Percentiles rank a stretch among this genome's conserved stretches.
These are phyloP conservation scores for Ganoderma multipileum DNA, from an alignment of 1,284 basidiomycete genomes.

Conservation along the genomic window DNA sequence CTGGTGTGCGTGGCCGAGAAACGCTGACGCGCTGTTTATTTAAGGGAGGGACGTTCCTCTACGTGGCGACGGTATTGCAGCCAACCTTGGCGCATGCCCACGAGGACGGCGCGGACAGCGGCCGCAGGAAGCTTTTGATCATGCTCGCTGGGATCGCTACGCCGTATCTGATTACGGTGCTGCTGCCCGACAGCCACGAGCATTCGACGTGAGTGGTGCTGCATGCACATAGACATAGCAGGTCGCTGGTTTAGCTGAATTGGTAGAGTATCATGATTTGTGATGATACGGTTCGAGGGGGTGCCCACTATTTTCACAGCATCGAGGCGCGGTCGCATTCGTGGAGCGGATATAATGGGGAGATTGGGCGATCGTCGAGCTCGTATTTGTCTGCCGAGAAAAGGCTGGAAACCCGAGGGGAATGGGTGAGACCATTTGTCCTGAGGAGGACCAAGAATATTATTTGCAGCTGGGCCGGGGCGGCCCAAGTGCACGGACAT, in stretches of 20 bases:
- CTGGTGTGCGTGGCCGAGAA: background rate
- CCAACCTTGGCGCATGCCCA: conserved; percentile 60
- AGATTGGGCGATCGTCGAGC: background rate
- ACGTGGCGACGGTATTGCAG: conserved; percentile 91
- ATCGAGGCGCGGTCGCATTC: background rate
- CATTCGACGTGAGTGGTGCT: conserved; percentile 10
- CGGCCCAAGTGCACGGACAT: background rate
- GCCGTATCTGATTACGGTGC: conserved; percentile 21
- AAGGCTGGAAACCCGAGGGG: background rate
- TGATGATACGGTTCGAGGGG: background rate
- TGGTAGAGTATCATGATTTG: background rate
- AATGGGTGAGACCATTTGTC: background rate
- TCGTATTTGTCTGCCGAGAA: background rate
- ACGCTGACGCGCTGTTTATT: background rate
- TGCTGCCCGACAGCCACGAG: conserved; percentile 23
- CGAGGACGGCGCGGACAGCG: conserved; percentile 41
- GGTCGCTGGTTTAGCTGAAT: background rate
- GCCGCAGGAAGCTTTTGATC: conserved; percentile 16
- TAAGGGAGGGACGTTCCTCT: conserved; percentile 93
- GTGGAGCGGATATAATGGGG: background rate
- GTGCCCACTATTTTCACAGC: background rate
- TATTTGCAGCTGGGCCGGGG: background rate
- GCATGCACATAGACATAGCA: background rate
- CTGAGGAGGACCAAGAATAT: background rate
- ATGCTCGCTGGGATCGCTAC: conserved; percentile 26